Evolutionary conservation across 306 rosid species (phyloP).

Genomic region (Crotalaria pallida): DNA sequence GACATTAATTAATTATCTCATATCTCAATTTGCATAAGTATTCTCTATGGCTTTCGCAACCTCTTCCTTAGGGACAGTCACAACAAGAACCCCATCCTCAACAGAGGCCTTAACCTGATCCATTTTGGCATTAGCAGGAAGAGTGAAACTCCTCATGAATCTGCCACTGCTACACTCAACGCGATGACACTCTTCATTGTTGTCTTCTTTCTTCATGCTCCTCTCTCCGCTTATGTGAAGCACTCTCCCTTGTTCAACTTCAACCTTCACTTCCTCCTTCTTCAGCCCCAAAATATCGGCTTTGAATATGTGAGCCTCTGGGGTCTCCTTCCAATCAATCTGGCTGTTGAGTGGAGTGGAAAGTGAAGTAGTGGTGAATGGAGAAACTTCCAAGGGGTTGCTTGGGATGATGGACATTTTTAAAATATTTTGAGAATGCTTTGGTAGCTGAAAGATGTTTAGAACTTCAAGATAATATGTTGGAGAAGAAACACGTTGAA

Average conservation of each 20-base stretch:
- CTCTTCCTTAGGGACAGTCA: conserved; percentile 22
- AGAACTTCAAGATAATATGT: neutral
- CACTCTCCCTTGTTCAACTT: conserved; percentile 23
- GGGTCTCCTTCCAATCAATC: conserved; percentile 24
- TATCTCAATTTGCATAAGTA: neutral
- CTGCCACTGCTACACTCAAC: conserved; percentile 21
- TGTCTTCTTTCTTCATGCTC: neutral
- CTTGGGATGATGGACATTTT: conserved; percentile 28
- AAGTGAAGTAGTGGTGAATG: neutral
- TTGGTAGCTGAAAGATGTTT: neutral
- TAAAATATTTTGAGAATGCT: neutral
- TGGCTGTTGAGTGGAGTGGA: neutral
- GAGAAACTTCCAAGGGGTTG: conserved; percentile 4
- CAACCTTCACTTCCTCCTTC: conserved; percentile 25
- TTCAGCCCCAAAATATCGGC: conserved; percentile 12
- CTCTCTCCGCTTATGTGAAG: conserved; percentile 38
- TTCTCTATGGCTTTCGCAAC: neutral
- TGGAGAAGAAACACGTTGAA: neutral
- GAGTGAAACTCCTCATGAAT: conserved; percentile 32
- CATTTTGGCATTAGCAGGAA: conserved; percentile 16
- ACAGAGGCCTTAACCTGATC: conserved; percentile 26
- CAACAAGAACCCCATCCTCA: conserved; percentile 32
- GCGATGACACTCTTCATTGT: neutral
- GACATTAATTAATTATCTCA: neutral
- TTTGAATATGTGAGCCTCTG: conserved; percentile 26